Evolutionary conservation across 495 filamentous ascomycete genomes (phyloP), one percentile per base, ranked within the genome.

Genomic region (Penicillium argentinense): DNA sequence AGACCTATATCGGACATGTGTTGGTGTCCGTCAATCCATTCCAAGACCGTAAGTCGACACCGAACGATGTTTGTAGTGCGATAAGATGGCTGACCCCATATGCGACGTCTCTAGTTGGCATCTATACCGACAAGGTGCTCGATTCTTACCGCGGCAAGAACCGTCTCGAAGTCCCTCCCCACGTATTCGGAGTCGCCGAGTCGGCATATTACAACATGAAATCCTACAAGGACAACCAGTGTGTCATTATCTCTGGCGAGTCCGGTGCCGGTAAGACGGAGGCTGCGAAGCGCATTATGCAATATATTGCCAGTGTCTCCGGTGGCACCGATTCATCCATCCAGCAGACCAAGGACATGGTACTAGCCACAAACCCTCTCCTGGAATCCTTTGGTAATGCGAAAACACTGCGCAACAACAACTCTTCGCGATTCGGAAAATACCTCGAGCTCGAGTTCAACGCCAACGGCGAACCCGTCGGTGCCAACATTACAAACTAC

Each of bases 1-100:
- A 89, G 85, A 99, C 95, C 45, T 99, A 99, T 74, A 99, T 99
- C 62, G 95, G 95, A 69, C 92, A 97, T 88, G 95, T 99, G 67
- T 68, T 99, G 77, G 95, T 99, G 53, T 97, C 95, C 21, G 95
- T 99, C 69, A 99, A 99, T 71, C 95, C 95, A 33, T 99, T 99
- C 70, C 84, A 88, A 63, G 95, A 99, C 62, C 79, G 84, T 87
- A 70, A 69, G 81, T 79, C 12, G 16, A 44, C 21, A n/a, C n/a
- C n/a, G n/a, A n/a, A n/a, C n/a, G n/a, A n/a, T 37, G n/a, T n/a
- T n/a, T n/a, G n/a, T n/a, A n/a, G 17, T 16, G 29, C 29, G 13
- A n/a, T 33, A 3, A n/a, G 0, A 4, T 8, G 11, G n/a, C n/a
- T 33, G 4, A 33, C 29, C n/a, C 63, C 24, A 66, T 42, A 22